Percentiles rank a stretch among this genome's conserved stretches.
Evolutionary conservation across 2,329 filamentous ascomycete species (phyloP).

Genomic region (Colletotrichum neosansevieriae): DNA sequence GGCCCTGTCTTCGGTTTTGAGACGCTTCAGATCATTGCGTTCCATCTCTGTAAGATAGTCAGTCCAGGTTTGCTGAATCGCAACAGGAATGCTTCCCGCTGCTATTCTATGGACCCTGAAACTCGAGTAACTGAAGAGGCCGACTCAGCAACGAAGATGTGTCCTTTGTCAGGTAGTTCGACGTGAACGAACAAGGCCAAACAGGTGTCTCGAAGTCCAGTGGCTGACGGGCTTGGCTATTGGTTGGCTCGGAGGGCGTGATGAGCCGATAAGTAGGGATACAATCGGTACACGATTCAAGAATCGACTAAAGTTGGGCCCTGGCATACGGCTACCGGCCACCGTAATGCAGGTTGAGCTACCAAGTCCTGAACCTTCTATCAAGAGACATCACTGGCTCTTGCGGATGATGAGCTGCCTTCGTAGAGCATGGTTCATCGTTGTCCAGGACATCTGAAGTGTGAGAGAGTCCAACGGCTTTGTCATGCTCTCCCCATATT

Average conservation of each 20-base stretch:
- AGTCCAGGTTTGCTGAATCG: conserved; percentile 19
- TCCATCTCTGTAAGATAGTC: conserved; percentile 15
- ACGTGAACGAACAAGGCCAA: conserved; percentile 12
- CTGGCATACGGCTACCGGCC: conserved; percentile 22
- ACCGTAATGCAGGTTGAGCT: conserved; percentile 25
- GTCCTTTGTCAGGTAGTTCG: conserved; percentile 1
- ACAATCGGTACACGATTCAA: conserved; percentile 37
- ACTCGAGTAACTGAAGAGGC: conserved; percentile 13
- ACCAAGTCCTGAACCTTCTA: conserved; percentile 18
- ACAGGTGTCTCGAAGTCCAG: conserved; percentile 27
- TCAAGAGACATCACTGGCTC: conserved; percentile 12
- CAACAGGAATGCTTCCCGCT: background rate
- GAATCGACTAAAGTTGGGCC: conserved; percentile 30
- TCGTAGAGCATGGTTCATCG: conserved; percentile 35
- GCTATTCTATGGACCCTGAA: conserved; percentile 4
- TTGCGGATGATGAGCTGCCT: conserved; percentile 7
- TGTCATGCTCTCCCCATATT: conserved; percentile 29
- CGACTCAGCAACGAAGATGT: background rate
- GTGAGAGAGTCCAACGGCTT: conserved; percentile 24
- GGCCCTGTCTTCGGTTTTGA: conserved; percentile 7
- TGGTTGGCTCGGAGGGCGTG: conserved; percentile 7
- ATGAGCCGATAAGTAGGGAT: conserved; percentile 35
- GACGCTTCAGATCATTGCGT: conserved; percentile 13
- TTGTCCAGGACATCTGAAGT: conserved; percentile 29
- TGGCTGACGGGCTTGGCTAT: conserved; percentile 19